phyloP scores from a whole-genome alignment of 768 basidiomycete species.

The Suillus subalutaceus region DNA sequence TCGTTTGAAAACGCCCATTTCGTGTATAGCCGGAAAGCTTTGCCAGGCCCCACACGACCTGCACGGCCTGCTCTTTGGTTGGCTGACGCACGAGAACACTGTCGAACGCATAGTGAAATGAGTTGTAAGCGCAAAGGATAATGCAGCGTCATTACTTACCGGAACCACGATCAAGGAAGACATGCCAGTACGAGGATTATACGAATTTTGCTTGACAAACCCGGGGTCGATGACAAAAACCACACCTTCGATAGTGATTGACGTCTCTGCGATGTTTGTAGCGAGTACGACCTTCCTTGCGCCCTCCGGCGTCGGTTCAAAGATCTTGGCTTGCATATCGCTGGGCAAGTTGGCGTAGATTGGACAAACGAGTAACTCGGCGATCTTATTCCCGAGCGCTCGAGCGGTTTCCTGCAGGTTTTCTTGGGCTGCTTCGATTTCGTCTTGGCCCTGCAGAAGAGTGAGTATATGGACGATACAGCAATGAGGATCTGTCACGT shows the following conservation, averaged over 20 bases:
- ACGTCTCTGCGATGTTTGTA: constrained; percentile 99
- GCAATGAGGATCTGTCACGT: constrained; percentile 26
- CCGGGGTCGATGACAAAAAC: constrained; percentile 99
- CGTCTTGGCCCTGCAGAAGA: constrained; percentile 81
- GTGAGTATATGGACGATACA: neutral
- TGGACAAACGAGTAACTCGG: constrained; percentile 92
- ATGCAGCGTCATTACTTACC: constrained; percentile 48
- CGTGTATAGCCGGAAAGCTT: constrained; percentile 97
- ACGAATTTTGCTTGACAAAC: constrained; percentile 99
- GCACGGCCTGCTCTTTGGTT: constrained; percentile 97
- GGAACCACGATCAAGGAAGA: constrained; percentile 95
- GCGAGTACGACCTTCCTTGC: constrained; percentile 97
- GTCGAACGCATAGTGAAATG: constrained; percentile 6
- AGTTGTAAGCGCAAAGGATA: constrained; percentile 7
- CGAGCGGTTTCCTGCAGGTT: constrained; percentile 94
- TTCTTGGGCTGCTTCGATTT: constrained; percentile 97
- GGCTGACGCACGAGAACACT: constrained; percentile 97
- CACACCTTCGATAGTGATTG: constrained; percentile 98
- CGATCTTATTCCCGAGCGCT: constrained; percentile 93
- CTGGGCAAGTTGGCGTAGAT: constrained; percentile 99
- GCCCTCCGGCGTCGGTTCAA: constrained; percentile 96
- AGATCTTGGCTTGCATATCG: constrained; percentile 99
- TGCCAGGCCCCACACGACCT: constrained; percentile 96
- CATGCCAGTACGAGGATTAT: constrained; percentile 99
- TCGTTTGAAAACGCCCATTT: constrained; percentile 98